phyloP scores from a whole-genome alignment of 345 rosid genomes.

The Luvunga scandens region DNA sequence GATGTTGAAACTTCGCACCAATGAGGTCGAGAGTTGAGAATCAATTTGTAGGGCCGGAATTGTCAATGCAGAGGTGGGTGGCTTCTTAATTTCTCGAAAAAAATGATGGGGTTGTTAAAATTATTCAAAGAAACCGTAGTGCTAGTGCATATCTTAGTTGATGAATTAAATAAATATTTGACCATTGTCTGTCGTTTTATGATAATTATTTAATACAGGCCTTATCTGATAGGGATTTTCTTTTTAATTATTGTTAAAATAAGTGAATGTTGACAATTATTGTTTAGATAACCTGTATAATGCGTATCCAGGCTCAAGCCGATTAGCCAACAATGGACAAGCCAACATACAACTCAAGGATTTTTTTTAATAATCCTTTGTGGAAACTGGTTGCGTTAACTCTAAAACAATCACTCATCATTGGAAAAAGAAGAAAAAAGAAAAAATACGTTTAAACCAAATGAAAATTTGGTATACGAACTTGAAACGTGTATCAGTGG shows the following conservation, averaged over 20 bases:
- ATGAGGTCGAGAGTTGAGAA: not conserved
- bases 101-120: slow-evolving; percentile 11
- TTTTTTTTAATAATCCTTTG: too few species aligned
- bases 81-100: not conserved
- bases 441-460: too few species aligned
- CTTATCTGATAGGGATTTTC: slow-evolving; percentile 10
- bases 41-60: not conserved
- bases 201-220: not conserved
- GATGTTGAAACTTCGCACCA: not conserved
- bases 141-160: not conserved
- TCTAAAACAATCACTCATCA: too few species aligned
- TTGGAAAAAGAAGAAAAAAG: too few species aligned
- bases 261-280: too few species aligned
- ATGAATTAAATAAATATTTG: slow-evolving; percentile 25
- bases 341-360: not conserved
- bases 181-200: slow-evolving; percentile 11
- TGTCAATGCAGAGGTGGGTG: not conserved
- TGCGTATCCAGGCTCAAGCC: not conserved
- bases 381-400: too few species aligned
- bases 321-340: not conserved
- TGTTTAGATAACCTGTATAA: not conserved
- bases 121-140: not conserved
- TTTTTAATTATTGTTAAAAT: too few species aligned
- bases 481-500: too few species aligned
- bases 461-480: too few species aligned